Evolutionary conservation across 176 grass and related monocot species (phyloP), one percentile per base, ranked within the genome.

Genomic region (Poa pratensis): DNA sequence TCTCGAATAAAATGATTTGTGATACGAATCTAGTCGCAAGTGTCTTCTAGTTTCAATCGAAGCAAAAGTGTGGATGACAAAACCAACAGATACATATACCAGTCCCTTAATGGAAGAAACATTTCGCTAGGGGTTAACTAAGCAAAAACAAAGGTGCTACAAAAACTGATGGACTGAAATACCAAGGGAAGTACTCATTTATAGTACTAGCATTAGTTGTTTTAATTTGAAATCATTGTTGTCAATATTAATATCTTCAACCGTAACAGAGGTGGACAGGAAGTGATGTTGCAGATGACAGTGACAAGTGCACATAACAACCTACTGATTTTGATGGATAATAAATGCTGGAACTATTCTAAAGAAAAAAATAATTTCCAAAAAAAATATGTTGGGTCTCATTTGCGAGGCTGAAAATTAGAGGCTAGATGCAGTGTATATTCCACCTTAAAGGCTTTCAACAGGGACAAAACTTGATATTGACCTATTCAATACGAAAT

Each of bases 181-280:
- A 50, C 27, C 19, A 59, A 6, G 34, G 14, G 26, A 46, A 68
- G 10, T 58, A 55, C 15, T 58, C 0, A 51, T 51, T 64, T 9
- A 46, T 73, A 35, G 67, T 27, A 26, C 3, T 52, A 43, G 51
- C 50, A 27, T 24, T 48, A 7, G 22, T 26, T 9, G 69, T 48
- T 26, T 22, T 26, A 3, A 15, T 4, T 23, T 17, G n/a, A 48
- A 73, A 73, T 58, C 24, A 66, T 50, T 50, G 51, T 1, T 69
- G 20, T 68, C 82, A 42, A 30, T 5, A 73, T 61, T 50, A 35
- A 85, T 85, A 81, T 75, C 15, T 76, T 89, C 70, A 49, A 50
- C 51, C 18, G 40, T 69, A 77, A 82, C 50, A 69, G 22, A 83
- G 43, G 55, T 77, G 26, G 10, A 85, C 61, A 85, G 27, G 87